phyloP scores from a whole-genome alignment of 768 basidiomycete genomes.

The Mycena chlorophos region DNA sequence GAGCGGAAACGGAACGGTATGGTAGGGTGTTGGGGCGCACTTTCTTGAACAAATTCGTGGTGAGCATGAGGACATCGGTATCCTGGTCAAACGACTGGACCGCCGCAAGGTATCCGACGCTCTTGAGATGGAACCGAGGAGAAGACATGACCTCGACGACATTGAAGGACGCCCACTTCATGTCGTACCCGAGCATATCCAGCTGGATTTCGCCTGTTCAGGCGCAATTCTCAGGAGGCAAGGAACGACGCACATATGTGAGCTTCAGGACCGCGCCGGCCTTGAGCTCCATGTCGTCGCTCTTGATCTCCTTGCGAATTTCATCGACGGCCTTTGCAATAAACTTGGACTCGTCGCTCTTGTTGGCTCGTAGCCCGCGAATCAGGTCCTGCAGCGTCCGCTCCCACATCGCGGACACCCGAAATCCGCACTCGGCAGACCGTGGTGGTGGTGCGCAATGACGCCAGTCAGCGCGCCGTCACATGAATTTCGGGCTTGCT shows the following conservation, averaged over 20 bases:
- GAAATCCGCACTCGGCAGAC: slow-evolving; percentile 10
- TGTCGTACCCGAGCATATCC: slow-evolving; percentile 95
- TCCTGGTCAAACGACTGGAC: slow-evolving; percentile 88
- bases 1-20: neutral
- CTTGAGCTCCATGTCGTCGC: slow-evolving; percentile 96
- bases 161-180: slow-evolving; percentile 94
- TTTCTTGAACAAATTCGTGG: slow-evolving; percentile 94
- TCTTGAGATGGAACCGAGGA: slow-evolving; percentile 86
- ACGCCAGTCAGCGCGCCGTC: neutral
- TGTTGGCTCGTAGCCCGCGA: slow-evolving; percentile 92
- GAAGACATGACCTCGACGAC: slow-evolving; percentile 99
- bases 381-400: slow-evolving; percentile 94
- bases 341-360: slow-evolving; percentile 89
- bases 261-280: slow-evolving; percentile 94
- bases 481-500: neutral
- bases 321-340: slow-evolving; percentile 93
- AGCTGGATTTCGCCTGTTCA: slow-evolving; percentile 53
- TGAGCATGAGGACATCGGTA: slow-evolving; percentile 96
- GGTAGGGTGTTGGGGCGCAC: slow-evolving; percentile 40
- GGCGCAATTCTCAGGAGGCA: neutral
- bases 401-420: slow-evolving; percentile 78
- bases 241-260: slow-evolving; percentile 75
- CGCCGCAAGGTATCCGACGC: slow-evolving; percentile 93
- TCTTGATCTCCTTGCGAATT: slow-evolving; percentile 86
- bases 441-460: neutral